Percentiles rank a stretch among this genome's conserved stretches.
Conservation (phyloP, 176 grass and related monocot species). For the Carex littledalei region DNA sequence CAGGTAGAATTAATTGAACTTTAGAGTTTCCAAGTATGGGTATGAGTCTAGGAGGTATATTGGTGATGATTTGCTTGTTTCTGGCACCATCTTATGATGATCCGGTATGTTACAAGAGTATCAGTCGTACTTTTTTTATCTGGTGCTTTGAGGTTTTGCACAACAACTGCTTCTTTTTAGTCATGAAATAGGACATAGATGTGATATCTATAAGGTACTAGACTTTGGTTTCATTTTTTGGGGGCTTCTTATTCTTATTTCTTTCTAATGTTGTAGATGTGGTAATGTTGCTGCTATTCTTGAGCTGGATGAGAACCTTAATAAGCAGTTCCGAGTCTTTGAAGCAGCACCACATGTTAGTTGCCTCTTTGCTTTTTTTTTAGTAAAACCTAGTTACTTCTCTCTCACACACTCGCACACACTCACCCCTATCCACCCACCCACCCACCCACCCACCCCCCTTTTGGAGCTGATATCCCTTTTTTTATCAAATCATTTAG, state of each 20-base stretch:
- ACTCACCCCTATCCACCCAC: background rate
- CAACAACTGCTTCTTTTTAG: background rate
- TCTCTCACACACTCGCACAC: background rate
- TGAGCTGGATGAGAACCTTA: constrained; percentile 90
- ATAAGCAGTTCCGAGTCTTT: constrained; percentile 86
- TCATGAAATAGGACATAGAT: background rate
- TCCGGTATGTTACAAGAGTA: background rate
- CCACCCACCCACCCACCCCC: background rate
- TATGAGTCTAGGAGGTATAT: background rate
- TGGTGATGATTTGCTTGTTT: background rate
- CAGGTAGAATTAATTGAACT: background rate
- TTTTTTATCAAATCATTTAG: constrained; percentile 32
- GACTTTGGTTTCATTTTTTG: background rate
- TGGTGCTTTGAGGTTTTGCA: background rate
- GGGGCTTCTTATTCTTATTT: background rate
- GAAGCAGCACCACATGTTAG: constrained; percentile 96
- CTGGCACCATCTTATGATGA: background rate
- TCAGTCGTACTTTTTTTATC: background rate
- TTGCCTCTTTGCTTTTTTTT: constrained; percentile 15
- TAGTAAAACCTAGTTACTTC: background rate
- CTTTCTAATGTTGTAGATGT: constrained; percentile 47
- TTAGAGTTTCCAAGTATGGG: background rate
- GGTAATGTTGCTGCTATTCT: constrained; percentile 99
- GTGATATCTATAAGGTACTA: background rate
- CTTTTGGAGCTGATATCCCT: constrained; percentile 15